Percentiles rank a stretch among this genome's conserved stretches.
phyloP scores from a whole-genome alignment of 2,329 filamentous ascomycete species.

The Aureobasidium sp. region DNA sequence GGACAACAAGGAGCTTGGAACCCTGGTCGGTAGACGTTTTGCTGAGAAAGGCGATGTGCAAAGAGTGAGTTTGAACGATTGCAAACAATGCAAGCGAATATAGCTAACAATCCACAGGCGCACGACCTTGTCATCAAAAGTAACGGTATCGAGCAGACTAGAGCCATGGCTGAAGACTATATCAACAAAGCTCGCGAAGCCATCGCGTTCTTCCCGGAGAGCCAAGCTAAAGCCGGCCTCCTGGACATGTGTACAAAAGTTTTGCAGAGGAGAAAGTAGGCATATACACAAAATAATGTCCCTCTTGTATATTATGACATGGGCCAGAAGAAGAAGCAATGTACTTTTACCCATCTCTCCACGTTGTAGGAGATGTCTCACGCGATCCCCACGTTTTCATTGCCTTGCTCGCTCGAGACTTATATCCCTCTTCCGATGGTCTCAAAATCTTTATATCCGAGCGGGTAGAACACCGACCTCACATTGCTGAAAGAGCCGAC shows the following conservation, averaged over 20 bases:
- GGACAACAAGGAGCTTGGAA: conserved; percentile 72
- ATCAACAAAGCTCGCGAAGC: conserved; percentile 78
- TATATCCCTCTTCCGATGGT: background rate
- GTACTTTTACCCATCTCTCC: conserved; percentile 7
- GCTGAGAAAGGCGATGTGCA: conserved; percentile 73
- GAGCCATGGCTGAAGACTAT: conserved; percentile 84
- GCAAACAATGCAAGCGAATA: background rate
- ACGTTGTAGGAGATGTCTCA: background rate
- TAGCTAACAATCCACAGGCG: conserved; percentile 53
- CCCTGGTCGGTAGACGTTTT: conserved; percentile 89
- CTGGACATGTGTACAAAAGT: conserved; percentile 93
- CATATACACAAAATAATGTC: conserved; percentile 9
- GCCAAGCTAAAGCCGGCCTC: conserved; percentile 85
- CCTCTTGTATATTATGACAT: conserved; percentile 13
- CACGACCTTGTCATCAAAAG: conserved; percentile 75
- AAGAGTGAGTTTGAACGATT: conserved; percentile 53
- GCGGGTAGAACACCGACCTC: no score
- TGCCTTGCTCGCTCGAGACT: background rate
- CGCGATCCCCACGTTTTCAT: background rate
- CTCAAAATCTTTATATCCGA: background rate
- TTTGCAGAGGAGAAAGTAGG: conserved; percentile 75
- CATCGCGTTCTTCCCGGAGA: conserved; percentile 81
- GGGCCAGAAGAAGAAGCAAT: conserved; percentile 1
- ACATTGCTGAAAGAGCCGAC: no score
- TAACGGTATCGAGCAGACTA: conserved; percentile 85